These are phyloP conservation scores for Entonaema liquescens DNA, from an alignment of 495 filamentous ascomycete species.

Conservation along the genomic window DNA sequence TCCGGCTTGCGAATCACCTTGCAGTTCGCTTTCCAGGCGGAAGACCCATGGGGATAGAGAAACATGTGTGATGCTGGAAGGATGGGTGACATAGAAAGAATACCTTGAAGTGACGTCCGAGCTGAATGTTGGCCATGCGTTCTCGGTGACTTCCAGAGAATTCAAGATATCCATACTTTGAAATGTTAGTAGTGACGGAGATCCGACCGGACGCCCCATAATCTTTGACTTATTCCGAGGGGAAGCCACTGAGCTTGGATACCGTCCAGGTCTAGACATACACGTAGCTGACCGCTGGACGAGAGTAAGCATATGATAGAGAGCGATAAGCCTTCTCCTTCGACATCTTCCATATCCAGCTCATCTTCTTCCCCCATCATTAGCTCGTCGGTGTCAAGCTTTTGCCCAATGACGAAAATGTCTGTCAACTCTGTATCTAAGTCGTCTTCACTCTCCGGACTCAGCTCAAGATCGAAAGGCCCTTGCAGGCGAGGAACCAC, in stretches of 20 bases:
- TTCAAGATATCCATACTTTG: constrained; percentile 69
- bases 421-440: constrained; percentile 68
- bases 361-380: constrained; percentile 70
- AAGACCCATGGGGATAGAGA: constrained; percentile 78
- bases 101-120: constrained; percentile 76
- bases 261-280: constrained; percentile 82
- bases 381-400: constrained; percentile 63
- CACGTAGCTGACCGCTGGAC: constrained; percentile 73
- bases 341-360: constrained; percentile 60
- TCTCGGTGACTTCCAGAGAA: constrained; percentile 56
- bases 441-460: constrained; percentile 70
- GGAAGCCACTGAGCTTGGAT: constrained; percentile 89
- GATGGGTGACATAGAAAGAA: constrained; percentile 79
- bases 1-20: constrained; percentile 68
- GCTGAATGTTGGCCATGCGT: constrained; percentile 77
- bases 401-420: constrained; percentile 63
- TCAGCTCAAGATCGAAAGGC: constrained; percentile 77
- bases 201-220: constrained; percentile 43
- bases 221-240: constrained; percentile 57
- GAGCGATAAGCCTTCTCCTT: constrained; percentile 72
- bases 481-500: constrained; percentile 83
- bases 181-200: constrained; percentile 58
- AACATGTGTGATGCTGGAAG: constrained; percentile 73
- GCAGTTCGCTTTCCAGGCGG: constrained; percentile 78
- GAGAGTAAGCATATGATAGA: constrained; percentile 79